Evolutionary conservation across 352 stramenopile genomes (phyloP), one percentile per base, ranked within the genome.

Genomic region (Globisporangium spinosum): DNA sequence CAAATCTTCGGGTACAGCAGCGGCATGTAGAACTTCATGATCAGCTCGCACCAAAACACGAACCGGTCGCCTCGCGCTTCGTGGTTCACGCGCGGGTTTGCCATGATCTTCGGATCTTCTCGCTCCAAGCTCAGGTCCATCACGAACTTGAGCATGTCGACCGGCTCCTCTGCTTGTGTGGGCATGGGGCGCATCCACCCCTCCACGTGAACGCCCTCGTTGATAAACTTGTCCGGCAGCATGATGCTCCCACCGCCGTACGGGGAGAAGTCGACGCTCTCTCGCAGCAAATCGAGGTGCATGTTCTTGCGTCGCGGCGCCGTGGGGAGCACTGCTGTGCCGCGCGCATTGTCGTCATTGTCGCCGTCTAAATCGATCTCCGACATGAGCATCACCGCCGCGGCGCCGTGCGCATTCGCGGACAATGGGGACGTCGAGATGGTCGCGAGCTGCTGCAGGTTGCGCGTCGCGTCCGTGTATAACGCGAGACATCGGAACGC

Each of bases 11-110:
- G 89, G 67, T 93, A 96, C 59, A 96, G 64, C 45, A 96, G 66
- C 32, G 89, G 89, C 89, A 96, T 96, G 68, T 93, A 96, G 59
- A 91, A 96, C 43, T 87, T 85, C 89, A 96, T 96, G 62, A 96
- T 91, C 12, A 96, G 71, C 27, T 94, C 83, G 25, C 80, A 77
- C 89, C 89, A 96, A 67, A 94, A 96, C 49, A 91, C 77, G 43
- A 96, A 96, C 2, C 89, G 77, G 59, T 95, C 85, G 23, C 76
- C 76, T n/a, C 77, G 76, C 10, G 72, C 66, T n/a, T 76, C 74
- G 49, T 79, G 70, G 49, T 83, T 82, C n/a, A 83, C 60, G 47
- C 78, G 87, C 1, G 72, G 70, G 49, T 89, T 71, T 5, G 64
- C 47, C 1, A 81, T 43, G 25, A 82, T 65, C 53, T 77, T 84